Conservation (phyloP, 1,284 basidiomycete genomes). For the Trametes pubescens region DNA sequence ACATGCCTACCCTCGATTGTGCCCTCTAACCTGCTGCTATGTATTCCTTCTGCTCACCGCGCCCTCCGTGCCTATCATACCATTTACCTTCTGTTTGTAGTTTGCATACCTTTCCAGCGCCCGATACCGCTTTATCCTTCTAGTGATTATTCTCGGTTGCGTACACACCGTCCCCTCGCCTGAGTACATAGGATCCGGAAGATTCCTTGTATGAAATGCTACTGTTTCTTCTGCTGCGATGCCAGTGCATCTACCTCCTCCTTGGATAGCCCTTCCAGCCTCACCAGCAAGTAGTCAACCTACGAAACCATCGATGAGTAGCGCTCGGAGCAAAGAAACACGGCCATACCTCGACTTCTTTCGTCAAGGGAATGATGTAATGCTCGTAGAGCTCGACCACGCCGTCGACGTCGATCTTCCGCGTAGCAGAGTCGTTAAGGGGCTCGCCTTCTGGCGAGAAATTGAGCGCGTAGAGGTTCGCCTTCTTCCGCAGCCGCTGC, state of each 20-base stretch:
- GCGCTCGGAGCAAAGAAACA: neutral
- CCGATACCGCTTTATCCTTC: slow-evolving; percentile 15
- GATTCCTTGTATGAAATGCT: slow-evolving; percentile 1
- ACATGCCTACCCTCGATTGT: slow-evolving; percentile 16
- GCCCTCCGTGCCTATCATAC: slow-evolving; percentile 12
- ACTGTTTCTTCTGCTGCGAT: slow-evolving; percentile 26
- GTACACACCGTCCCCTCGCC: neutral
- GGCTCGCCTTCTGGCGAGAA: slow-evolving; percentile 78
- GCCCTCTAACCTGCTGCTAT: slow-evolving; percentile 7
- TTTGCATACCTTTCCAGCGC: slow-evolving; percentile 23
- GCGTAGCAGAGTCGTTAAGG: slow-evolving; percentile 41
- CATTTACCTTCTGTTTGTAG: slow-evolving; percentile 24
- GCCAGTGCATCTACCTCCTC: slow-evolving; percentile 79
- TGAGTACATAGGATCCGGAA: slow-evolving; percentile 3
- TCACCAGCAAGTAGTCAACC: slow-evolving; percentile 92
- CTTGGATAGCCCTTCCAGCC: slow-evolving; percentile 83
- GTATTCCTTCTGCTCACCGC: slow-evolving; percentile 7
- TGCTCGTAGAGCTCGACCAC: slow-evolving; percentile 94
- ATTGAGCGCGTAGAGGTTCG: slow-evolving; percentile 92
- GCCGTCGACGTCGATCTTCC: slow-evolving; percentile 92
- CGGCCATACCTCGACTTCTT: slow-evolving; percentile 91
- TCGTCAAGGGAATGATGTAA: slow-evolving; percentile 97
- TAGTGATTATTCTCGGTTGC: slow-evolving; percentile 1
- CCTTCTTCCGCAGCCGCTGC: slow-evolving; percentile 90
- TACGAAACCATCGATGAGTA: slow-evolving; percentile 41